Percentiles rank a stretch among this genome's conserved stretches.
Conservation (phyloP, 1,284 basidiomycete species). For the Hypsizygus ulmarius region DNA sequence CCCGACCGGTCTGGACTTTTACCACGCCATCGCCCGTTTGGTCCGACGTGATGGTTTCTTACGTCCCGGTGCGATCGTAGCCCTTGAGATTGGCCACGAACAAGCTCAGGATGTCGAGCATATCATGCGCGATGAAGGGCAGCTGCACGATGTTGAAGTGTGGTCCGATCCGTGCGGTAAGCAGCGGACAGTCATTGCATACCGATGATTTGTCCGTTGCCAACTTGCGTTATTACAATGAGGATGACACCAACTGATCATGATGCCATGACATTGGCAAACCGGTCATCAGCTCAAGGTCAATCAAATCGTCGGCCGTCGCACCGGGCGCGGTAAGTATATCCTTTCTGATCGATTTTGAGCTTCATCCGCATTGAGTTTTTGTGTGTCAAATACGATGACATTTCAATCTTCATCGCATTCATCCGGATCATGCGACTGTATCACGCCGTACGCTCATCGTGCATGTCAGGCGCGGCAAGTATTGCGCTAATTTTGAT, state of each 20-base stretch:
- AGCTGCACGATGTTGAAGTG: constrained; percentile 52
- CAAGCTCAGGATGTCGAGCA: constrained; percentile 65
- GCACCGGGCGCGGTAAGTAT: not conserved
- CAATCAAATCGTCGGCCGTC: not conserved
- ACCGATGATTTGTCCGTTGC: constrained; percentile 22
- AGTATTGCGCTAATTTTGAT: too few species aligned
- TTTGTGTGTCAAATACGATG: too few species aligned
- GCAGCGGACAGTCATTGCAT: constrained; percentile 61
- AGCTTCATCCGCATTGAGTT: too few species aligned
- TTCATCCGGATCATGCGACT: too few species aligned
- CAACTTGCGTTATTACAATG: too few species aligned
- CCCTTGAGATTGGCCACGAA: constrained; percentile 76
- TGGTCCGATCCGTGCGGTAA: constrained; percentile 80
- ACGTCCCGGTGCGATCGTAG: constrained; percentile 52
- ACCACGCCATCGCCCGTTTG: constrained; percentile 66
- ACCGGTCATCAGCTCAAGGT: too few species aligned
- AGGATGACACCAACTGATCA: too few species aligned
- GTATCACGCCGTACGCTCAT: too few species aligned
- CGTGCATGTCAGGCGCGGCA: too few species aligned
- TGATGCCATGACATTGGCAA: too few species aligned
- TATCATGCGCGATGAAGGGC: constrained; percentile 49
- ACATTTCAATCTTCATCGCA: too few species aligned
- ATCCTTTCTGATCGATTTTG: too few species aligned
- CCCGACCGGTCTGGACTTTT: constrained; percentile 73
- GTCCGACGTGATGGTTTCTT: constrained; percentile 49